These are phyloP conservation scores for Dorcoceras hygrometricum DNA, from an alignment of 257 asterid species.

Conservation along the genomic window DNA sequence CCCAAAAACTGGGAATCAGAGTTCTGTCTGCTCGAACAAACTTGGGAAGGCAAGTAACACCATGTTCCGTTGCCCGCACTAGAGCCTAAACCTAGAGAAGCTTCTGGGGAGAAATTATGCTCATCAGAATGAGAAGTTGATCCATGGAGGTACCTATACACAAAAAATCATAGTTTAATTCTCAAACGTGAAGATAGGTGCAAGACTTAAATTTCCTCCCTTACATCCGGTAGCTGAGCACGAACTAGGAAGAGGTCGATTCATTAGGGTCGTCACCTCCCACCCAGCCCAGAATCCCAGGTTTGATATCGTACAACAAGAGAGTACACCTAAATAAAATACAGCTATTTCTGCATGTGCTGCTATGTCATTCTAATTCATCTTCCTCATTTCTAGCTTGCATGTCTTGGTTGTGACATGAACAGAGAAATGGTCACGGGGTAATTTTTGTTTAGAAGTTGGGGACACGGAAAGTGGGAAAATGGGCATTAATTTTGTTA, in stretches of 20 bases:
- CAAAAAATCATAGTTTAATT: conserved; percentile 4
- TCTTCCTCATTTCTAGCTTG: background rate
- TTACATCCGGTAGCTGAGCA: too few relatives aligned
- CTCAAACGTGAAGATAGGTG: background rate
- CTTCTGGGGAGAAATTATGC: conserved; percentile 54
- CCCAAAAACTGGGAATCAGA: conserved; percentile 45
- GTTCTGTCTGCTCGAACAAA: conserved; percentile 54
- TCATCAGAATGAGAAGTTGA: conserved; percentile 45
- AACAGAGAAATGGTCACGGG: background rate
- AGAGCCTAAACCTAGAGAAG: conserved; percentile 63
- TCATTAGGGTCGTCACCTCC: too few relatives aligned
- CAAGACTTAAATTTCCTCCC: background rate
- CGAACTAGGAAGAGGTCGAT: too few relatives aligned
- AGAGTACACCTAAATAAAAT: background rate
- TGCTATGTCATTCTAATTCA: background rate
- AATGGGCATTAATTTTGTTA: background rate
- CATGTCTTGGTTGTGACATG: background rate
- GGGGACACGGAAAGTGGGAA: background rate
- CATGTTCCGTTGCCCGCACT: conserved; percentile 46
- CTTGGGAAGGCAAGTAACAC: conserved; percentile 67
- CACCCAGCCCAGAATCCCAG: background rate
- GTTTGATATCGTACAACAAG: background rate
- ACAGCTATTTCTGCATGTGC: background rate
- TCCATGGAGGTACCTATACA: conserved; percentile 63
- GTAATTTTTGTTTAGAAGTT: background rate